phyloP scores from a whole-genome alignment of 1,284 basidiomycete genomes.

The Ustilago esculenta region DNA sequence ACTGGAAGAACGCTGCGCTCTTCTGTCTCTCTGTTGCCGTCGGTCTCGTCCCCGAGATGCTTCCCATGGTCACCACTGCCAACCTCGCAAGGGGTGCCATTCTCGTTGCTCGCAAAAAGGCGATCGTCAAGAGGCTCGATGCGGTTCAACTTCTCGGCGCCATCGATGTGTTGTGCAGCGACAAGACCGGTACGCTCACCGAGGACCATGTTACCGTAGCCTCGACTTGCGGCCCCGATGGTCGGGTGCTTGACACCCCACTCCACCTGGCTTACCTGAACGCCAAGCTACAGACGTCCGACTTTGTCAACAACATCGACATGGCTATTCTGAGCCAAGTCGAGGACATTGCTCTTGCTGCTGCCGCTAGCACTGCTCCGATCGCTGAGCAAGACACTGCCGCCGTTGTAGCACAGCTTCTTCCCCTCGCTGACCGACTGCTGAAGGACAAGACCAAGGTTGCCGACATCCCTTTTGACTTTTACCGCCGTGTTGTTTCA shows the following conservation, averaged over 20 bases:
- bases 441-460: slow-evolving; percentile 4
- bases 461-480: slow-evolving; percentile 7
- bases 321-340: background rate
- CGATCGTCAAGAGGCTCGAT: slow-evolving; percentile 10
- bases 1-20: slow-evolving; percentile 10
- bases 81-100: slow-evolving; percentile 8
- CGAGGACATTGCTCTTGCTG: background rate
- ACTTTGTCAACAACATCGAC: slow-evolving; percentile 11
- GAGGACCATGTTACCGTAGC: slow-evolving; percentile 8
- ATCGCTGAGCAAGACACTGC: background rate
- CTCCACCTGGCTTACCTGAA: slow-evolving; percentile 7
- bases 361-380: too few relatives aligned
- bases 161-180: slow-evolving; percentile 7
- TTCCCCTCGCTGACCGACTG: background rate
- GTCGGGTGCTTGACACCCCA: background rate
- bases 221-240: slow-evolving; percentile 1
- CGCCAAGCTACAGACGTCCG: slow-evolving; percentile 9
- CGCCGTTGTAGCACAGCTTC: background rate
- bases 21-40: slow-evolving; percentile 8
- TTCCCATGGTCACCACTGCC: slow-evolving; percentile 6
- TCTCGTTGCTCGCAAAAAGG: slow-evolving; percentile 3
- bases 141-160: slow-evolving; percentile 6
- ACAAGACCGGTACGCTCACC: slow-evolving; percentile 5
- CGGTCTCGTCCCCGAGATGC: slow-evolving; percentile 8
- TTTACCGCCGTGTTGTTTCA: slow-evolving; percentile 8